Evolutionary conservation across 2,329 filamentous ascomycete species (phyloP).

Genomic region (Talaromyces sp.): DNA sequence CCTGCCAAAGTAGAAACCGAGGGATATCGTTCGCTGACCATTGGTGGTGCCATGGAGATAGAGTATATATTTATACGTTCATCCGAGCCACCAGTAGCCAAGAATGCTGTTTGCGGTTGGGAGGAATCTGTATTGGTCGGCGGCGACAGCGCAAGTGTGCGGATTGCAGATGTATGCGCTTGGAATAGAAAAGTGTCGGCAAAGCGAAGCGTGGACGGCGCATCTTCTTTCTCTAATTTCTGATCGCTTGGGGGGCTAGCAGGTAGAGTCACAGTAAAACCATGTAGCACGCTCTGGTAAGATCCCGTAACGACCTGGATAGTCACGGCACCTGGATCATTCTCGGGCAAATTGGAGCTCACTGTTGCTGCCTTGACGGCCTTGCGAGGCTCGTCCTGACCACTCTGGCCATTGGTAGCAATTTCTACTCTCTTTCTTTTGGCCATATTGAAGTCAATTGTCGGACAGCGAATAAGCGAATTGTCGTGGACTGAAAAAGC

Average conservation of each 20-base stretch:
- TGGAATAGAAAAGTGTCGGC: slow-evolving; percentile 94
- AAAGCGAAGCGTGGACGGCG: slow-evolving; percentile 58
- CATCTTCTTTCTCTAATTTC: slow-evolving; percentile 16
- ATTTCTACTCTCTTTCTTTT: slow-evolving; percentile 45
- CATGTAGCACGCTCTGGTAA: slow-evolving; percentile 90
- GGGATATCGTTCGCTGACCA: slow-evolving; percentile 53
- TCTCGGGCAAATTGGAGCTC: slow-evolving; percentile 23
- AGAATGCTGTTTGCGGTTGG: slow-evolving; percentile 74
- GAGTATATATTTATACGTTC: slow-evolving; percentile 94
- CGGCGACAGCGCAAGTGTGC: slow-evolving; percentile 81
- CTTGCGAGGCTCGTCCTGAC: slow-evolving; percentile 30
- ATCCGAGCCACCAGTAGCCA: slow-evolving; percentile 89
- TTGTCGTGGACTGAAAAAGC: background rate
- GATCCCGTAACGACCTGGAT: slow-evolving; percentile 89
- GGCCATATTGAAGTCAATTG: slow-evolving; percentile 30
- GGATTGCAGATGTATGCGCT: slow-evolving; percentile 84
- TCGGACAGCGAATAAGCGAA: background rate
- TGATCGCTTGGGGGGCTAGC: slow-evolving; percentile 7
- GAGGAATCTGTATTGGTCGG: slow-evolving; percentile 56
- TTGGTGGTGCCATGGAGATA: slow-evolving; percentile 68
- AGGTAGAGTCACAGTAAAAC: slow-evolving; percentile 71
- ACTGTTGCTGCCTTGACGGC: slow-evolving; percentile 31
- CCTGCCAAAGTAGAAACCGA: slow-evolving; percentile 65
- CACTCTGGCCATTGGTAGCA: slow-evolving; percentile 26
- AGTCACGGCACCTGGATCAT: slow-evolving; percentile 46